Conservation (phyloP, 768 basidiomycete species). For the Lactarius tabidus region DNA sequence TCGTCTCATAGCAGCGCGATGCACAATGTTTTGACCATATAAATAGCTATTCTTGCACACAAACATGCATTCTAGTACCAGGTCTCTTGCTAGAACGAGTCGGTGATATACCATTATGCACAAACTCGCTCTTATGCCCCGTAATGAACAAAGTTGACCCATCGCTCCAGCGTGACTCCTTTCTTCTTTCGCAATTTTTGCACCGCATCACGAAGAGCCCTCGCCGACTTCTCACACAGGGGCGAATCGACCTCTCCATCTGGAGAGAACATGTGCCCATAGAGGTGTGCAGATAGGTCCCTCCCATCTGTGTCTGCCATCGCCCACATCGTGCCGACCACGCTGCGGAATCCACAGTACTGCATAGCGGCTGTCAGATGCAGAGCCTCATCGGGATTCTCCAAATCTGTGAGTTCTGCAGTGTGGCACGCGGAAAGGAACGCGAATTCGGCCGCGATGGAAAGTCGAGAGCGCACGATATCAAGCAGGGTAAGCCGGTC, state of each 20-base stretch:
- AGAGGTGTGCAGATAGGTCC: constrained; percentile 10
- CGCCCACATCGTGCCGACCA: constrained; percentile 21
- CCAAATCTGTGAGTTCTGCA: constrained; percentile 8
- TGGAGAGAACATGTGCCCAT: constrained; percentile 9
- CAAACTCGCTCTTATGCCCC: not conserved
- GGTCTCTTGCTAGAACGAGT: not conserved
- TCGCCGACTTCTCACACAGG: constrained; percentile 4
- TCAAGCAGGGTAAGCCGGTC: constrained; percentile 7
- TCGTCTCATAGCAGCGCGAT: not conserved
- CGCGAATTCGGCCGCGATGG: constrained; percentile 17
- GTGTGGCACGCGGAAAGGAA: constrained; percentile 18
- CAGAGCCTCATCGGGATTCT: constrained; percentile 14
- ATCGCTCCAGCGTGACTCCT: constrained; percentile 11
- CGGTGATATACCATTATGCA: not conserved
- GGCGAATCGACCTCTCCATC: not conserved
- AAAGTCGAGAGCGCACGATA: constrained; percentile 4
- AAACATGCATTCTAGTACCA: not conserved
- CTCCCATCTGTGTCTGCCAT: constrained; percentile 21
- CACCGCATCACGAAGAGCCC: not conserved
- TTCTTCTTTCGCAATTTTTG: constrained; percentile 7
- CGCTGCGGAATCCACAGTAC: constrained; percentile 15
- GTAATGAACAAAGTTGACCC: constrained; percentile 17
- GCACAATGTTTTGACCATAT: not conserved
- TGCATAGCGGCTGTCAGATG: constrained; percentile 20
- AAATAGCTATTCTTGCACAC: too few species aligned